These are phyloP conservation scores for Botrytis medusae DNA, from an alignment of 2,329 filamentous ascomycete species.

Conservation along the genomic window DNA sequence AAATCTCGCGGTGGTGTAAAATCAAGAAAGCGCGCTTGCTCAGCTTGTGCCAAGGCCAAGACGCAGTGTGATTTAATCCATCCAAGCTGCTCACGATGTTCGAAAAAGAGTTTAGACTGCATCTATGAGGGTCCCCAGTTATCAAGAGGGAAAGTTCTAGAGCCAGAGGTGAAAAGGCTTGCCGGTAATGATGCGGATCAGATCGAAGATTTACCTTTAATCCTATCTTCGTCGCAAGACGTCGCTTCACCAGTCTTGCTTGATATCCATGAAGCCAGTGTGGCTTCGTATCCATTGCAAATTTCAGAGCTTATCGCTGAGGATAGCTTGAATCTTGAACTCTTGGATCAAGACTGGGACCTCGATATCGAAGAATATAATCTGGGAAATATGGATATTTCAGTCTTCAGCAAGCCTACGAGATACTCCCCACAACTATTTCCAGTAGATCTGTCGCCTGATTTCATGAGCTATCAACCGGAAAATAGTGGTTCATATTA, in stretches of 20 bases:
- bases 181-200: background rate
- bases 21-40: slow-evolving; percentile 29
- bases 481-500: background rate
- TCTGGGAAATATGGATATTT: background rate
- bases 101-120: slow-evolving; percentile 23
- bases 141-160: background rate
- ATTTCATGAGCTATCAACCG: background rate
- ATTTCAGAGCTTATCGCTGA: background rate
- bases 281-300: background rate
- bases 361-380: background rate
- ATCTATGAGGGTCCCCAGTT: slow-evolving; percentile 13
- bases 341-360: background rate
- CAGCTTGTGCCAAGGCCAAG: slow-evolving; percentile 27
- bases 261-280: background rate
- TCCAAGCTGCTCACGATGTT: slow-evolving; percentile 28
- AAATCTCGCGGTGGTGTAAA: slow-evolving; percentile 14
- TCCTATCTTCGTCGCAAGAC: background rate
- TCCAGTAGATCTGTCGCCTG: too few species aligned
- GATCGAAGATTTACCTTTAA: background rate
- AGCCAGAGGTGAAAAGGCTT: too few species aligned
- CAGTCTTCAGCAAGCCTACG: background rate
- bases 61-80: slow-evolving; percentile 27
- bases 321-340: background rate
- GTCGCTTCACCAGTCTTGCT: background rate
- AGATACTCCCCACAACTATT: background rate